Evolutionary conservation across 352 stramenopile species (phyloP).

Genomic region (Ophiocytium majus): DNA sequence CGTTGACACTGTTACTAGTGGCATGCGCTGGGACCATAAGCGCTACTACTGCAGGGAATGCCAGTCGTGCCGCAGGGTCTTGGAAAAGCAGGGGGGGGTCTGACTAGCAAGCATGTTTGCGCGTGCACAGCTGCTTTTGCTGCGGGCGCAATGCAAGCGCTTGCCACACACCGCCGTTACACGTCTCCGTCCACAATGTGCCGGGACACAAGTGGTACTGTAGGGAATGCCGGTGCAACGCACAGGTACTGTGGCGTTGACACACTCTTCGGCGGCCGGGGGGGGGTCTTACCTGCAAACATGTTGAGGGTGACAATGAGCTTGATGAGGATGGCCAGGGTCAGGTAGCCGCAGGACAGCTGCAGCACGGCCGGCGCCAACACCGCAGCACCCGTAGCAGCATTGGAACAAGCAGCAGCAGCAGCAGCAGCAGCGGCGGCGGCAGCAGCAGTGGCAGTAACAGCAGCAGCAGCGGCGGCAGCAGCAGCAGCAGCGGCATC

Average conservation of each 20-base stretch:
- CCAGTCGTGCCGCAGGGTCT: not conserved
- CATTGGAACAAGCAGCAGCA: not conserved
- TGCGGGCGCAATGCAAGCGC: not conserved
- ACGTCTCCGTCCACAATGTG: not conserved
- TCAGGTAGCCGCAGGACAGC: constrained; percentile 2
- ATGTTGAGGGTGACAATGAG: constrained; percentile 7
- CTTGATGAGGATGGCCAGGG: constrained; percentile 6
- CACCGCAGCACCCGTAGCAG: not conserved
- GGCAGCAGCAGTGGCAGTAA: not conserved
- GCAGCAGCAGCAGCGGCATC: not conserved
- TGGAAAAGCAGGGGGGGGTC: too few species aligned
- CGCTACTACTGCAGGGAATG: not conserved
- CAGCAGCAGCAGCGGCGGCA: not conserved
- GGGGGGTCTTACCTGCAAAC: not conserved
- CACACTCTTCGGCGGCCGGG: not conserved
- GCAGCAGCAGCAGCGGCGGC: not conserved
- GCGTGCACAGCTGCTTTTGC: not conserved
- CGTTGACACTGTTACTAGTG: not conserved
- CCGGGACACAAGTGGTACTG: not conserved
- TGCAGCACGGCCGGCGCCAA: not conserved
- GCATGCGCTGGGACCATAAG: not conserved
- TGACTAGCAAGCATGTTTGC: not conserved
- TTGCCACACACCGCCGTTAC: not conserved
- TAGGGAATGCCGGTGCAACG: not conserved
- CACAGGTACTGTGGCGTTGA: not conserved